These are phyloP conservation scores for Candida manassasensis DNA, from an alignment of 805 yeast species.

Conservation along the genomic window DNA sequence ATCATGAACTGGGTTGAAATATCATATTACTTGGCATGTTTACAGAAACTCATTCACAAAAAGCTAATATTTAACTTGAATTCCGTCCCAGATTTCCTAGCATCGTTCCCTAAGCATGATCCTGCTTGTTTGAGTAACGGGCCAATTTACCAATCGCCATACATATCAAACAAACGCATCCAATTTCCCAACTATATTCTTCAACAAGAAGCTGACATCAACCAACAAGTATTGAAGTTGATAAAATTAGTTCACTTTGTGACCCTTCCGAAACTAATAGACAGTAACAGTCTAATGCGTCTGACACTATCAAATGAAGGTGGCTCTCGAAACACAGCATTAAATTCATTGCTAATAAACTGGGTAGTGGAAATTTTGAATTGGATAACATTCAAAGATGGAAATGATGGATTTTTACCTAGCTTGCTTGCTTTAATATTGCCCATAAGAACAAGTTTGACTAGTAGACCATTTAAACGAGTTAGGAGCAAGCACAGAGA, in stretches of 20 bases:
- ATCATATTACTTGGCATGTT: conserved; percentile 31
- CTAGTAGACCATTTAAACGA: conserved; percentile 26
- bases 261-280: conserved; percentile 45
- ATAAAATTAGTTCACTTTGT: conserved; percentile 35
- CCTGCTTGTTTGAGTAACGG: too few species aligned
- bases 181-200: conserved; percentile 35
- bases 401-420: conserved; percentile 40
- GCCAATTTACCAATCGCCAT: conserved; percentile 14
- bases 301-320: conserved; percentile 12
- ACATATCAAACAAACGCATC: conserved; percentile 27
- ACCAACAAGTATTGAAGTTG: conserved; percentile 30
- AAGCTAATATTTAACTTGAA: conserved; percentile 29
- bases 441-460: conserved; percentile 35
- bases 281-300: conserved; percentile 34
- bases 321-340: conserved; percentile 4
- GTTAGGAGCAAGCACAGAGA: conserved; percentile 21
- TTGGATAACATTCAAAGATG: conserved; percentile 56
- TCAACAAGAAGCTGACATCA: conserved; percentile 43
- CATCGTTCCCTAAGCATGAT: too few species aligned
- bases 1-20: conserved; percentile 49
- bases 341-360: conserved; percentile 37
- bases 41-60: conserved; percentile 37
- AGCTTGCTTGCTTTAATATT: conserved; percentile 43
- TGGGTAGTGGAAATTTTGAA: conserved; percentile 51
- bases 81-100: conserved; percentile 1